A percentile compares a stretch with the other conserved stretches of the same genome.
phyloP scores from a whole-genome alignment of 148 eudicot genomes.

The Vaccinium vitisidaea region DNA sequence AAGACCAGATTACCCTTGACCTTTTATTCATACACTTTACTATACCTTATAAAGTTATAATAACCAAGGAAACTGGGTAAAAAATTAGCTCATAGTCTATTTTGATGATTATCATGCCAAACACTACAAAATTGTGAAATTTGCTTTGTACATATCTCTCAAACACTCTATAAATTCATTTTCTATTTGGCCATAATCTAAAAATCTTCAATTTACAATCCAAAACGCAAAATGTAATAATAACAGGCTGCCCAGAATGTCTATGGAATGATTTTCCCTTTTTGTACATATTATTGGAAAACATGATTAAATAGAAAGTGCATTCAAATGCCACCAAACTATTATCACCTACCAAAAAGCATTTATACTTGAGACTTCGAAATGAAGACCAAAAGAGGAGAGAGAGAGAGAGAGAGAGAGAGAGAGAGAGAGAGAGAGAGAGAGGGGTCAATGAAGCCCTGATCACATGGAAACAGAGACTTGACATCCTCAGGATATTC shows the following conservation, averaged over 20 bases:
- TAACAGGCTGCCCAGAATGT: neutral
- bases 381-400: neutral
- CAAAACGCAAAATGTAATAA: too few species aligned
- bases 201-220: too few species aligned
- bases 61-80: too few species aligned
- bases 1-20: too few species aligned
- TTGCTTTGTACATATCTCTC: too few species aligned
- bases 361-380: neutral
- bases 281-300: neutral
- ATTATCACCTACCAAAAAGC: slow-evolving; percentile 1
- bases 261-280: neutral
- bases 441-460: neutral
- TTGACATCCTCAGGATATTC: neutral
- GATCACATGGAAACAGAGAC: neutral
- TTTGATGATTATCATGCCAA: too few species aligned
- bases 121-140: too few species aligned
- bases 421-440: neutral
- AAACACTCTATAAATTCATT: too few species aligned
- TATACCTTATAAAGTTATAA: too few species aligned
- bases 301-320: neutral
- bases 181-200: too few species aligned
- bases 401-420: neutral
- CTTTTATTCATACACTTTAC: too few species aligned
- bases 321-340: neutral
- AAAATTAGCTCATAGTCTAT: too few species aligned